phyloP scores from a whole-genome alignment of 805 yeast species.

The Teunomyces atbi region DNA sequence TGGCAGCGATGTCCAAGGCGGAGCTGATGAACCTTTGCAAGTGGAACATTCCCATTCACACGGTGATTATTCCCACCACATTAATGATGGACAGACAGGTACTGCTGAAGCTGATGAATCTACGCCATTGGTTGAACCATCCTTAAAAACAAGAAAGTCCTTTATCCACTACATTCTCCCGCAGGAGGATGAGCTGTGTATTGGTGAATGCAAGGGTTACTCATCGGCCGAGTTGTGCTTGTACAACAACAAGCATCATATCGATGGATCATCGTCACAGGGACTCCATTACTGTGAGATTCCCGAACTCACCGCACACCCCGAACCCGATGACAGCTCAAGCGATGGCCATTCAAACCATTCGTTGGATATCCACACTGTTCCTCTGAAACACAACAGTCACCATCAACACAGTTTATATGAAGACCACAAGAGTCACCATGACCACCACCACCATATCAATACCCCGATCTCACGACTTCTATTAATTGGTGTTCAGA shows the following conservation, averaged over 20 bases:
- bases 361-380: not conserved
- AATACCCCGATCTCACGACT: constrained; percentile 74
- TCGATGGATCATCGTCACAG: constrained; percentile 9
- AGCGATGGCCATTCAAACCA: not conserved
- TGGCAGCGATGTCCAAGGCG: constrained; percentile 33
- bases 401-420: constrained; percentile 9
- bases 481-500: constrained; percentile 87
- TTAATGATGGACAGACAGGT: not conserved
- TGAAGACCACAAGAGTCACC: constrained; percentile 25
- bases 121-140: constrained; percentile 15
- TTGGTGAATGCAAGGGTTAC: constrained; percentile 51
- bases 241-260: constrained; percentile 6
- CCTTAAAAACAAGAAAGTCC: constrained; percentile 16
- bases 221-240: constrained; percentile 40
- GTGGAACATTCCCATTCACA: constrained; percentile 9
- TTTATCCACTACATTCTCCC: constrained; percentile 26
- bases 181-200: constrained; percentile 11
- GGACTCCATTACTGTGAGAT: constrained; percentile 41
- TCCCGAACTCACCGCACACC: constrained; percentile 24
- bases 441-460: constrained; percentile 76
- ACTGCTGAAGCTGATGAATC: constrained; percentile 12
- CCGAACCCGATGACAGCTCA: not conserved
- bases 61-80: constrained; percentile 7
- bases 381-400: not conserved
- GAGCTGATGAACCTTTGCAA: constrained; percentile 6